These are phyloP conservation scores for Wickerhamomyces xylosicus DNA, from an alignment of 805 yeast species.

Conservation along the genomic window DNA sequence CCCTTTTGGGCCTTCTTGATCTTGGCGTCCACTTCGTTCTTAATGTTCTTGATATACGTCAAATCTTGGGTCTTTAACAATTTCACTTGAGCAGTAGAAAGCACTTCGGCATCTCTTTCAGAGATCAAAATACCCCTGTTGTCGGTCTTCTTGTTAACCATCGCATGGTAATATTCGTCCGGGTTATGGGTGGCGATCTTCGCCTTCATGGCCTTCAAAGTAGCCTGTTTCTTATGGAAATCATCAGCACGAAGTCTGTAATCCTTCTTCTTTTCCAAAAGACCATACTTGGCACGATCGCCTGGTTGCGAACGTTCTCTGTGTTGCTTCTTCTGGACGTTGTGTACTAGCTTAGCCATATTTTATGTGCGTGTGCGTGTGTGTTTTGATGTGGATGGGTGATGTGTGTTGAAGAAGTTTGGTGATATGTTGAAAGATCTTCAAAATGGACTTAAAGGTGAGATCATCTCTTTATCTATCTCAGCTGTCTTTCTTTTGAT, in stretches of 20 bases:
- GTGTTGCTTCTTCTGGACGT: constrained; percentile 93
- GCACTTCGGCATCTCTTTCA: constrained; percentile 52
- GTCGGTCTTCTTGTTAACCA: constrained; percentile 66
- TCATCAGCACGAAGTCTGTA: constrained; percentile 63
- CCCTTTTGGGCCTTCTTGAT: constrained; percentile 40
- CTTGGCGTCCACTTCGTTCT: constrained; percentile 57
- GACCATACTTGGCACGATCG: constrained; percentile 66
- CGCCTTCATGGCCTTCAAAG: constrained; percentile 56
- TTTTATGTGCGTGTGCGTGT: neutral
- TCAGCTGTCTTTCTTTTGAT: no score
- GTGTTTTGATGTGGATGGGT: no score
- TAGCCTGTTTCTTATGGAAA: constrained; percentile 46
- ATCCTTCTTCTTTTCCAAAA: constrained; percentile 88
- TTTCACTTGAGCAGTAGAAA: constrained; percentile 68
- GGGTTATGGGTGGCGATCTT: constrained; percentile 75
- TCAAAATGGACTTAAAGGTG: no score
- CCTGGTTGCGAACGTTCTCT: constrained; percentile 85
- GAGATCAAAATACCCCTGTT: constrained; percentile 54
- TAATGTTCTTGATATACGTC: constrained; percentile 70
- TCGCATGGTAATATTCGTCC: constrained; percentile 94
- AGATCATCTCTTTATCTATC: no score
- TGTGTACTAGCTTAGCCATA: constrained; percentile 79
- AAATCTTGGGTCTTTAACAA: constrained; percentile 85
- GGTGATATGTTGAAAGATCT: no score
- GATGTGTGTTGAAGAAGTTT: no score